These are phyloP conservation scores for Scheffersomyces cryptocercus DNA, from an alignment of 1,139 yeast species.

Conservation along the genomic window DNA sequence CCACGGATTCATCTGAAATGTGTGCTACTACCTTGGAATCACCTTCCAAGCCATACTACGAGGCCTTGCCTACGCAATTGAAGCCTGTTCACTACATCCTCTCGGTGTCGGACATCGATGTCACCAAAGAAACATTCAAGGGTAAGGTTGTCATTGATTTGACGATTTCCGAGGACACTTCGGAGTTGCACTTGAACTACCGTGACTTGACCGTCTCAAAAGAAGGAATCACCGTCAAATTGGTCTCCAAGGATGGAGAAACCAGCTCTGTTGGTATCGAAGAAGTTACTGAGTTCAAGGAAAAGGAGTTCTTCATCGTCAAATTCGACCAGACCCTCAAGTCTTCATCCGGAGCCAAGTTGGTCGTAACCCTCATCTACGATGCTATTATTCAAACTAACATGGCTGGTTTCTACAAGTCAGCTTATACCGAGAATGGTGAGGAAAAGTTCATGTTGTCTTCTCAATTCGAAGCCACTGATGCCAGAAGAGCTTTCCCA, in stretches of 20 bases:
- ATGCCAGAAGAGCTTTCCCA: conserved; percentile 89
- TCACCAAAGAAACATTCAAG: conserved; percentile 30
- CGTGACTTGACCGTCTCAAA: conserved; percentile 30
- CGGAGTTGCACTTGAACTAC: conserved; percentile 44
- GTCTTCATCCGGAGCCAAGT: conserved; percentile 4
- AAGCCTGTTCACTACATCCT: conserved; percentile 48
- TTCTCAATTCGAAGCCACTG: conserved; percentile 89
- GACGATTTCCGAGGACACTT: conserved; percentile 29
- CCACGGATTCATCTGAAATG: not conserved
- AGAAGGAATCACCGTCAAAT: conserved; percentile 10
- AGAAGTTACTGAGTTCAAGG: conserved; percentile 21
- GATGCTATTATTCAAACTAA: conserved; percentile 55
- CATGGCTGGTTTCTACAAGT: conserved; percentile 88
- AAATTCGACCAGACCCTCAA: conserved; percentile 15
- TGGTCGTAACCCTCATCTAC: conserved; percentile 39
- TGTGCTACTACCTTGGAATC: not conserved
- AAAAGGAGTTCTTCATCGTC: conserved; percentile 30
- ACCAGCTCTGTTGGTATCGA: conserved; percentile 10
- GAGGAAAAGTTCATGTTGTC: conserved; percentile 67
- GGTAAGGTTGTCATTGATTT: conserved; percentile 47
- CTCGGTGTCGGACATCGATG: conserved; percentile 37
- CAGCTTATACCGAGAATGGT: conserved; percentile 65
- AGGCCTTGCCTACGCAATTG: conserved; percentile 46
- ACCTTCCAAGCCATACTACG: conserved; percentile 18
- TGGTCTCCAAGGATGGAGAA: conserved; percentile 1